Percentiles rank a stretch among this genome's conserved stretches.
These are phyloP conservation scores for Dissophora globulifera DNA, from an alignment of 192 early-diverging fungal genomes.

Conservation along the genomic window DNA sequence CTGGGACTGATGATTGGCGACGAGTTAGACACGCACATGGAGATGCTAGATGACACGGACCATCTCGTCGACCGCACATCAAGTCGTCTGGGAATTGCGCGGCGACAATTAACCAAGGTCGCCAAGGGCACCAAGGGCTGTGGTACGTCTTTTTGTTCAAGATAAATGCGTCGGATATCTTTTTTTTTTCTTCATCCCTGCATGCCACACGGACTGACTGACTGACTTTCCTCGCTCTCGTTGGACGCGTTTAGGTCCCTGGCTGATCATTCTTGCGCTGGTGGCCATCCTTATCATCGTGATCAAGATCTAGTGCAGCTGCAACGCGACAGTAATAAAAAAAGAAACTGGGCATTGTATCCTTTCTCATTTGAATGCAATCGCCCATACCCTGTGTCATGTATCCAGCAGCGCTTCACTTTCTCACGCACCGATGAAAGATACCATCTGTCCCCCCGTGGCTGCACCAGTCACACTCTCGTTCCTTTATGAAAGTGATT, in stretches of 20 bases:
- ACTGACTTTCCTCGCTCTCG: neutral
- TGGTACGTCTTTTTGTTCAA: slow-evolving; percentile 56
- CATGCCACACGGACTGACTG: too few relatives aligned
- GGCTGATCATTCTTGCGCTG: slow-evolving; percentile 57
- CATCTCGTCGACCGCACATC: slow-evolving; percentile 68
- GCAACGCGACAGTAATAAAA: neutral
- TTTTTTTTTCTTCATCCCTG: too few relatives aligned
- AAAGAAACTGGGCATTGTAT: neutral
- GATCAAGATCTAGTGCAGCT: slow-evolving; percentile 2
- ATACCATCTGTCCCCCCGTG: too few relatives aligned
- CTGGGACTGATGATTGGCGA: slow-evolving; percentile 78
- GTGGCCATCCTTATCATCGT: slow-evolving; percentile 58
- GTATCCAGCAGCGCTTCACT: neutral
- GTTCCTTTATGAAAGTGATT: too few relatives aligned
- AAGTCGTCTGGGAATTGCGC: slow-evolving; percentile 55
- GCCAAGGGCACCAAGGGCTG: slow-evolving; percentile 63
- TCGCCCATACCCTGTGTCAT: too few relatives aligned
- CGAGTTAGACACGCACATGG: slow-evolving; percentile 76
- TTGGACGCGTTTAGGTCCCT: slow-evolving; percentile 55
- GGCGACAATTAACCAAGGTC: slow-evolving; percentile 61
- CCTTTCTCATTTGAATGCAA: too few relatives aligned
- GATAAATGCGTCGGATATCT: too few relatives aligned
- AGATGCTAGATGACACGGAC: slow-evolving; percentile 79
- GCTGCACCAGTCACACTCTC: neutral
- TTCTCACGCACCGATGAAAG: too few relatives aligned